Base-by-base conservation (phyloP, 2,329 filamentous ascomycete species). In the Plenodomus tracheiphilus region DNA sequence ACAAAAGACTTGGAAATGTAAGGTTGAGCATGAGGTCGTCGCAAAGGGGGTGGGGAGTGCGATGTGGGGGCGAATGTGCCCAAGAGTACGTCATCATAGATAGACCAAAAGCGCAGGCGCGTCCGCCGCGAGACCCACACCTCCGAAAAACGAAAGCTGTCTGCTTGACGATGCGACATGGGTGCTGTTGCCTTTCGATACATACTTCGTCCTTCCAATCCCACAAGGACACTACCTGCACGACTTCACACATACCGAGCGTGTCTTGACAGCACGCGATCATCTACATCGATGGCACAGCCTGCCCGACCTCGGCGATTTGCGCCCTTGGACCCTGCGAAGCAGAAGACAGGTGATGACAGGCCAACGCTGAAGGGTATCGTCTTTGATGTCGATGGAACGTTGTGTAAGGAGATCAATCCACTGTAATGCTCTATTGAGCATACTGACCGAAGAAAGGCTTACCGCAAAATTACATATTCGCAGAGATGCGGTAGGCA, bases 381-480 rank as follows among this genome's bases (percentile, higher is more conserved):
- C 20, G 77, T 97, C 13, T 97, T 97, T 74, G 93, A 99, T 75
- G 89, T 99, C 55, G 93, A 99, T 72, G 93, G 93, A 3, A 99
- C 93, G 19, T 75, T 97, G 51, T 97, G 92, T 95, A 75, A 75
- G n/a, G n/a, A n/a, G n/a, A 18, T 4, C 35, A 36, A 37, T 5
- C n/a, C 9, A 13, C 16, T 37, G 18, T 17, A 10, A 8, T 37
- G 8, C 13, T 32, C 7, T 19, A 18, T 18, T 17, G 13, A 37
- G 35, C 9, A 10, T 42, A 30, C 58, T 66, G 16, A 60, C 20
- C 2, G 10, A 11, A 11, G 19, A 28, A 62, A 78, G 96, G 91
- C 70, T 77, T 92, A 49, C 93, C 93, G 0, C 93, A 97, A 74
- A 94, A 88, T 61, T 90, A 96, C 81, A 99, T 97, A 93, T 97